Evolutionary conservation across 176 grass and related monocot genomes (phyloP), one percentile per base, ranked within the genome.

Genomic region (Poa annua): DNA sequence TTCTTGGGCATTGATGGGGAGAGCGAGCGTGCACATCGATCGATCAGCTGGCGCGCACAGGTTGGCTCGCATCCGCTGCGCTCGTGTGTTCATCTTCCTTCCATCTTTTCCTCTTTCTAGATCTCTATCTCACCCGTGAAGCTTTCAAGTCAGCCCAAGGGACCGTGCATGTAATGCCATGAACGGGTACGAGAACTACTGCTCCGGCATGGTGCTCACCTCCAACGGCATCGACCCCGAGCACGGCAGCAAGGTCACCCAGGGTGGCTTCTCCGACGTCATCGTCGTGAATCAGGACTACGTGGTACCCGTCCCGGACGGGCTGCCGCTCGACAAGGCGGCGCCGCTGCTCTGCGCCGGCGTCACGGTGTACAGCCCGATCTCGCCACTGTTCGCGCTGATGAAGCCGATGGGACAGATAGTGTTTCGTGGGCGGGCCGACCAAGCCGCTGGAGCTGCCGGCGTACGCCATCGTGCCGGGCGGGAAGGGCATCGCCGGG

Each of bases 301-400:
- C 74, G 88, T 88, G 17, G 66, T 88, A 8, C 88, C 83, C 57
- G 87, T 93, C 13, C 91, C 85, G 5, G 85, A 90, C 1, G 76
- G 75, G 20, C 79, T 93, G 45, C 33, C 74, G 20, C 81, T 77
- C 34, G 88, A 88, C 35, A 48, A 69, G 55, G 39, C 91, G 1
- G 91, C 91, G 62, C 91, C 91, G 34, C 86, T 93, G 75, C 81
- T 93, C 42, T 93, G 91, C 76, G 88, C 91, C 9, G 91, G 91
- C 26, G 84, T 92, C 16, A 92, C 91, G 5, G 75, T 92, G 64
- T 92, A 90, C 75, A 85, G 84, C 78, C 85, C 85, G 2, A 59
- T 91, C 71, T 48, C 78, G 29, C 85, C 91, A 39, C 80, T 93
- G 24, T 74, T 93, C 2, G 26, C 59, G 48, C 79, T 93, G 61